phyloP scores from a whole-genome alignment of 2,329 filamentous ascomycete species.

The Didymella keratinophila region DNA sequence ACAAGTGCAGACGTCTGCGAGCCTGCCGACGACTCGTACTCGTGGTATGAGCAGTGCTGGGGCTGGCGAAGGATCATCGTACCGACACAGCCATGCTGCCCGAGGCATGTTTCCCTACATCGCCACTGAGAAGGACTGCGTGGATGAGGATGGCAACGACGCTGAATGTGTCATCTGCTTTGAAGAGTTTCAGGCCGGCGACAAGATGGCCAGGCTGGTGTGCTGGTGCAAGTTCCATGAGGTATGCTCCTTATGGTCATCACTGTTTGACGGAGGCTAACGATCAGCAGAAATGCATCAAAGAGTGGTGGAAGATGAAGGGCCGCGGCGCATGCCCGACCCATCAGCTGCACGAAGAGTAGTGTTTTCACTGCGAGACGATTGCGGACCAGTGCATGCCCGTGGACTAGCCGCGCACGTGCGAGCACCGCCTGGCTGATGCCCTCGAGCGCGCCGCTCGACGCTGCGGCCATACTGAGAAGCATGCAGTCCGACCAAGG shows the following conservation, averaged over 20 bases:
- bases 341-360: conserved; percentile 57
- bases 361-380: background rate
- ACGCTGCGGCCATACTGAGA: background rate
- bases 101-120: conserved; percentile 60
- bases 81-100: conserved; percentile 36
- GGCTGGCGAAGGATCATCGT: conserved; percentile 36
- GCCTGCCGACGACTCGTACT: conserved; percentile 40
- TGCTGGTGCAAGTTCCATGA: conserved; percentile 72
- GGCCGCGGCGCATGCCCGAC: conserved; percentile 66
- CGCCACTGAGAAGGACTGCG: conserved; percentile 70
- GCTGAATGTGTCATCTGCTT: conserved; percentile 71
- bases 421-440: background rate
- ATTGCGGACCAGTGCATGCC: background rate
- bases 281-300: conserved; percentile 58
- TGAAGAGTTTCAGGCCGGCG: conserved; percentile 68
- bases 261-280: conserved; percentile 1
- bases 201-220: conserved; percentile 66
- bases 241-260: conserved; percentile 29
- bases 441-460: background rate
- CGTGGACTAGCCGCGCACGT: background rate
- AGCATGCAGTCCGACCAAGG: background rate
- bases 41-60: conserved; percentile 45
- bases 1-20: conserved; percentile 34
- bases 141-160: conserved; percentile 59
- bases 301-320: conserved; percentile 66